A percentile compares a stretch with the other conserved stretches of the same genome.
Conservation (phyloP, 2,329 filamentous ascomycete species). For the Fusarium gaditjirri region DNA sequence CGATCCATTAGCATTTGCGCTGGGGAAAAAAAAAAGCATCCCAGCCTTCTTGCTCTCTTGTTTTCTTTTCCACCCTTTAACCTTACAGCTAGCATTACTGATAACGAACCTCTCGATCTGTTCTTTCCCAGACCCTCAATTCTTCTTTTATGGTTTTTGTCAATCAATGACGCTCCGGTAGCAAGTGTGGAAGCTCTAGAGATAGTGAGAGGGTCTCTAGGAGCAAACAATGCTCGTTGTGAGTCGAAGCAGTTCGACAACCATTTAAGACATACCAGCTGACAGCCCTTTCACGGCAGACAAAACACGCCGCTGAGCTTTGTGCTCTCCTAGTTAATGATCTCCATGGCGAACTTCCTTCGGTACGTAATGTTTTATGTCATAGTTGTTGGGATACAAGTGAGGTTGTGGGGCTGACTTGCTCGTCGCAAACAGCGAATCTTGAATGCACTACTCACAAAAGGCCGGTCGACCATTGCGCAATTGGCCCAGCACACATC, state of each 20-base stretch:
- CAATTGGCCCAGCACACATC: constrained; percentile 78
- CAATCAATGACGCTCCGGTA: constrained; percentile 73
- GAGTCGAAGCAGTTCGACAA: constrained; percentile 49
- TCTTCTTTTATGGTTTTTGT: constrained; percentile 21
- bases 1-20: constrained; percentile 37
- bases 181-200: constrained; percentile 78
- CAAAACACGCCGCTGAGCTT: constrained; percentile 84
- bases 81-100: constrained; percentile 5
- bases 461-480: constrained; percentile 78
- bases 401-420: constrained; percentile 45
- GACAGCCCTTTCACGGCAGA: constrained; percentile 54
- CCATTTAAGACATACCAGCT: constrained; percentile 31
- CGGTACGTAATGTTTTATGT: constrained; percentile 68
- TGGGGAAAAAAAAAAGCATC: constrained; percentile 36
- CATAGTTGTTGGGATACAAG: constrained; percentile 2
- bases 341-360: constrained; percentile 89
- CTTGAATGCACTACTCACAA: constrained; percentile 79
- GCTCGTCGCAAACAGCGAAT: constrained; percentile 72
- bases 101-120: not conserved
- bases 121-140: not conserved
- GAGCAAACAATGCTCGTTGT: constrained; percentile 70
- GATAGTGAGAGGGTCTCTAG: constrained; percentile 82
- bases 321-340: constrained; percentile 90
- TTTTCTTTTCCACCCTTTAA: constrained; percentile 1
- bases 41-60: constrained; percentile 26